phyloP scores from a whole-genome alignment of 2,329 filamentous ascomycete species.

The Penicillium paneum region DNA sequence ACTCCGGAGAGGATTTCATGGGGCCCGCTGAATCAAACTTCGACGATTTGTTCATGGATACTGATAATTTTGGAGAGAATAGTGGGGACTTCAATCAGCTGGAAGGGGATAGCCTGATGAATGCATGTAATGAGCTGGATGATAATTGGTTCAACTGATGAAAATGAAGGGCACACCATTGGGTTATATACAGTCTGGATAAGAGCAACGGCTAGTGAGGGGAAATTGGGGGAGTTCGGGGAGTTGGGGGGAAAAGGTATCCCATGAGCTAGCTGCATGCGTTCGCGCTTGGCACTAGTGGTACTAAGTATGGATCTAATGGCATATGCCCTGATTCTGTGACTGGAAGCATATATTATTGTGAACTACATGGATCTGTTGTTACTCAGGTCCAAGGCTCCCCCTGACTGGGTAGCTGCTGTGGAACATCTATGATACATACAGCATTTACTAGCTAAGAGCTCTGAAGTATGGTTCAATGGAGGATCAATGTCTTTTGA shows the following conservation, averaged over 20 bases:
- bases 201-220: neutral
- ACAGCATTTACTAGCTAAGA: neutral
- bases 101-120: constrained; percentile 37
- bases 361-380: neutral
- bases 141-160: constrained; percentile 40
- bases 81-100: constrained; percentile 34
- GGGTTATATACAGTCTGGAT: neutral
- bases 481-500: neutral
- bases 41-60: constrained; percentile 45
- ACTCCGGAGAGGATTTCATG: constrained; percentile 35
- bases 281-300: constrained; percentile 11
- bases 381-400: neutral
- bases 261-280: constrained; percentile 16
- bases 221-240: neutral
- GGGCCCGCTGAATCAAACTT: constrained; percentile 45
- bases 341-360: neutral
- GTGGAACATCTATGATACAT: neutral
- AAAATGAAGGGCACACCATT: neutral
- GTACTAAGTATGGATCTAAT: neutral
- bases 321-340: neutral
- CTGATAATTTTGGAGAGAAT: constrained; percentile 35
- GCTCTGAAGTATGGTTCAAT: neutral
- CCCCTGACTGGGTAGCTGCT: neutral
- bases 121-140: constrained; percentile 39
- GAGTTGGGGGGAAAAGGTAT: neutral